These are phyloP conservation scores for Alternaria ethzedia DNA, from an alignment of 2,329 filamentous ascomycete species.

Conservation along the genomic window DNA sequence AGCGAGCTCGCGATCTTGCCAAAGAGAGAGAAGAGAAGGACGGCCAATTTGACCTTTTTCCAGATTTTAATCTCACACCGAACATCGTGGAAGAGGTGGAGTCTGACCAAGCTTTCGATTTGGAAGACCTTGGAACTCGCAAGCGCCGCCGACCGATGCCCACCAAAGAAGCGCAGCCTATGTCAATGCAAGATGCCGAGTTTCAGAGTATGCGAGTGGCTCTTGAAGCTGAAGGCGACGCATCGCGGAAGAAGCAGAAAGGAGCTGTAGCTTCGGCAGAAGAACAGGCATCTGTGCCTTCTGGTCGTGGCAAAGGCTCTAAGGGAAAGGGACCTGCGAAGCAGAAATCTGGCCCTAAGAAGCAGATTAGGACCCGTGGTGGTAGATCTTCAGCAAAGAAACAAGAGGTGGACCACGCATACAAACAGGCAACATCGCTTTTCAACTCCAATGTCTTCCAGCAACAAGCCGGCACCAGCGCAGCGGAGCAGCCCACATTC, in stretches of 20 bases:
- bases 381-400: no score
- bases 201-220: constrained; percentile 37
- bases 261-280: not conserved
- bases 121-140: constrained; percentile 4
- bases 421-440: constrained; percentile 28
- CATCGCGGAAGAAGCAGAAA: constrained; percentile 33
- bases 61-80: not conserved
- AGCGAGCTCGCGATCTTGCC: constrained; percentile 22
- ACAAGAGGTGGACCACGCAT: no score
- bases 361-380: not conserved
- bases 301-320: constrained; percentile 2
- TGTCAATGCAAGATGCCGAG: constrained; percentile 37
- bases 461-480: constrained; percentile 35
- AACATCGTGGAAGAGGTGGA: constrained; percentile 12
- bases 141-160: constrained; percentile 26
- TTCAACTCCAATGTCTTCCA: constrained; percentile 41
- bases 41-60: constrained; percentile 17
- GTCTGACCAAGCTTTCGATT: constrained; percentile 5
- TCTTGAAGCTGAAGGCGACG: constrained; percentile 31
- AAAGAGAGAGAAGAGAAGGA: constrained; percentile 15
- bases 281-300: not conserved
- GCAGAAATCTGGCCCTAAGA: constrained; percentile 5
- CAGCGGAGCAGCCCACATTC: constrained; percentile 34
- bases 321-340: constrained; percentile 12
- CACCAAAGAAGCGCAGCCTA: constrained; percentile 8